phyloP scores from a whole-genome alignment of 805 yeast species.

The Scheffersomyces coipomensis region DNA sequence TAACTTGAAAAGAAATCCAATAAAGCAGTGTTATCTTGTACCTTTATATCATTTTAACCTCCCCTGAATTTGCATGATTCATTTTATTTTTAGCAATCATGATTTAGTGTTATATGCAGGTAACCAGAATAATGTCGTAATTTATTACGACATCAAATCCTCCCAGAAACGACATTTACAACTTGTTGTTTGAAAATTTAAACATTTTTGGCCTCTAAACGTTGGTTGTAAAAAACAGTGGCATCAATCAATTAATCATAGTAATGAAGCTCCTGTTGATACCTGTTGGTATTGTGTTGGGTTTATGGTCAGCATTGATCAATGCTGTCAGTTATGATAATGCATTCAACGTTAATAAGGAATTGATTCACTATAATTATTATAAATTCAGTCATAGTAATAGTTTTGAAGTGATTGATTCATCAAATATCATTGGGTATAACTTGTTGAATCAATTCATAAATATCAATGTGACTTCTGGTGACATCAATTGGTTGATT shows the following conservation, averaged over 20 bases:
- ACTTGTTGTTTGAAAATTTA: conserved; percentile 8
- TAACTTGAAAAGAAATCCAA: too few species aligned
- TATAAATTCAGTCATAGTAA: conserved; percentile 28
- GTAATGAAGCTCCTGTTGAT: neutral
- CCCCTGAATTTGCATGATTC: too few species aligned
- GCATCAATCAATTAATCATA: neutral
- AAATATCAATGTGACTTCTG: neutral
- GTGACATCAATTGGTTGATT: neutral
- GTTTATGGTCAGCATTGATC: neutral
- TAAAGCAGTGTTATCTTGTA: too few species aligned
- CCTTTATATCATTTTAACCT: too few species aligned
- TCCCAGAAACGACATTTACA: too few species aligned
- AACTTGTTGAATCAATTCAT: neutral
- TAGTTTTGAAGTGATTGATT: neutral
- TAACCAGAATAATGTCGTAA: too few species aligned
- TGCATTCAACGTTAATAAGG: conserved; percentile 51
- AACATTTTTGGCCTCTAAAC: conserved; percentile 5
- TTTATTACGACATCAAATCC: too few species aligned
- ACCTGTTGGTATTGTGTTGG: neutral
- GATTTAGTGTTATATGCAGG: too few species aligned
- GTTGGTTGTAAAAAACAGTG: neutral
- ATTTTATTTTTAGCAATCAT: too few species aligned
- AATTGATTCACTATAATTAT: conserved; percentile 51
- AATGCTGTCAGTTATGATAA: conserved; percentile 43
- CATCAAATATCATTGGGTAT: neutral